Conservation (phyloP, 208 protist genomes). For the Leishmania major region DNA sequence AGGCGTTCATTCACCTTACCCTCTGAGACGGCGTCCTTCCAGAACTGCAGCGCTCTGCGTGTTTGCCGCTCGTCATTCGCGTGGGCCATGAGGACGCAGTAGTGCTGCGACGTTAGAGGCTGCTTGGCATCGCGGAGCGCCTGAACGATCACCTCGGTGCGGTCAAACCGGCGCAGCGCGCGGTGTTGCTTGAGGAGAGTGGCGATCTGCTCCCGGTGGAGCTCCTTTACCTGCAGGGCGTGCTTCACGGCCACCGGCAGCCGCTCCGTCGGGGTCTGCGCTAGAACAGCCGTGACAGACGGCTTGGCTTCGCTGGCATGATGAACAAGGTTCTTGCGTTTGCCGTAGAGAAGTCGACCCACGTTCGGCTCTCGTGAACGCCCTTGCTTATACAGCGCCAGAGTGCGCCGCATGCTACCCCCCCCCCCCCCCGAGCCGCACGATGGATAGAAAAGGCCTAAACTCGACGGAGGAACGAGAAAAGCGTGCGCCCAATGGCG, state of each 20-base stretch:
- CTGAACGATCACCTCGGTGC: constrained; percentile 59
- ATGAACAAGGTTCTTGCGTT: constrained; percentile 72
- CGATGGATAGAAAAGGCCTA: neutral
- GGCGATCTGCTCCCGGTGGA: constrained; percentile 50
- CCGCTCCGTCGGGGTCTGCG: constrained; percentile 42
- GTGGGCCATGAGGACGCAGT: constrained; percentile 83
- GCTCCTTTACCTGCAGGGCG: constrained; percentile 55
- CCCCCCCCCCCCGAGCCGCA: constrained; percentile 7
- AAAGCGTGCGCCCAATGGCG: neutral
- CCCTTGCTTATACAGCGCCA: constrained; percentile 5
- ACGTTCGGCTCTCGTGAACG: constrained; percentile 43
- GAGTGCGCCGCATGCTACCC: constrained; percentile 18
- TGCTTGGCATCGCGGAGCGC: constrained; percentile 42
- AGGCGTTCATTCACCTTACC: constrained; percentile 61
- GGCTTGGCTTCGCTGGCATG: constrained; percentile 55
- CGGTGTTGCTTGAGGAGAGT: constrained; percentile 65
- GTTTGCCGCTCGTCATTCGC: constrained; percentile 78
- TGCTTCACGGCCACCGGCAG: constrained; percentile 44
- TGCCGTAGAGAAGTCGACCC: constrained; percentile 82
- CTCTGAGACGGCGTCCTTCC: constrained; percentile 61
- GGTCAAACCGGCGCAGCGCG: constrained; percentile 72
- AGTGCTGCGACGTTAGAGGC: constrained; percentile 69
- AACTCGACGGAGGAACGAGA: neutral
- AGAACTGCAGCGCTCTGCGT: constrained; percentile 61
- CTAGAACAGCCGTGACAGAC: constrained; percentile 44